phyloP scores from a whole-genome alignment of 2,329 filamentous ascomycete genomes.

The Colletotrichum sp. region DNA sequence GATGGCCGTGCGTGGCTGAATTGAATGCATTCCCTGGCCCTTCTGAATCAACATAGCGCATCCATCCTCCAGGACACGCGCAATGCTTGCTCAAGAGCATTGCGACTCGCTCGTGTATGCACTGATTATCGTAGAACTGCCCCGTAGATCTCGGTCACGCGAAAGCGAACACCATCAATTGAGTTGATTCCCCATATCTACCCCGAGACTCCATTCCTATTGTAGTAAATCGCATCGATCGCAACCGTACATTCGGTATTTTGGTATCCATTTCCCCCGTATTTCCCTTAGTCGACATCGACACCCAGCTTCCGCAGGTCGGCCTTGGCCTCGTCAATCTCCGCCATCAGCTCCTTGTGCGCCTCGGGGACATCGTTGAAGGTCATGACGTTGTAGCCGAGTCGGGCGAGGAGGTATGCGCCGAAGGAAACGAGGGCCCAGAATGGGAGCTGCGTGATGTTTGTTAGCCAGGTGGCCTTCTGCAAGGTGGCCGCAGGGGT shows the following conservation, averaged over 20 bases:
- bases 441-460: constrained; percentile 76
- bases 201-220: background rate
- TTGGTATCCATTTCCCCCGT: background rate
- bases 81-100: background rate
- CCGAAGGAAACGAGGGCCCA: constrained; percentile 92
- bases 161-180: background rate
- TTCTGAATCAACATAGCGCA: background rate
- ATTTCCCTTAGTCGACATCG: constrained; percentile 67
- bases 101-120: background rate
- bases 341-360: constrained; percentile 84
- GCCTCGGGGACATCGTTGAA: constrained; percentile 97
- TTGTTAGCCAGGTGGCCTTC: background rate
- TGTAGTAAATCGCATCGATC: background rate
- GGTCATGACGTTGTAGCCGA: constrained; percentile 90
- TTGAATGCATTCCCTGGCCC: background rate
- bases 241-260: background rate
- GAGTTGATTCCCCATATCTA: background rate
- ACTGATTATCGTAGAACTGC: background rate
- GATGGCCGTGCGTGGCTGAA: background rate
- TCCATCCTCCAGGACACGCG: background rate
- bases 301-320: constrained; percentile 79
- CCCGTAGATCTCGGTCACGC: background rate
- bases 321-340: constrained; percentile 78
- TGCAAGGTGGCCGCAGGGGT: background rate
- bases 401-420: constrained; percentile 87